Percentiles rank a stretch among this genome's conserved stretches.
Conservation (phyloP, 495 filamentous ascomycete genomes). For the Penicillium crystallinum region DNA sequence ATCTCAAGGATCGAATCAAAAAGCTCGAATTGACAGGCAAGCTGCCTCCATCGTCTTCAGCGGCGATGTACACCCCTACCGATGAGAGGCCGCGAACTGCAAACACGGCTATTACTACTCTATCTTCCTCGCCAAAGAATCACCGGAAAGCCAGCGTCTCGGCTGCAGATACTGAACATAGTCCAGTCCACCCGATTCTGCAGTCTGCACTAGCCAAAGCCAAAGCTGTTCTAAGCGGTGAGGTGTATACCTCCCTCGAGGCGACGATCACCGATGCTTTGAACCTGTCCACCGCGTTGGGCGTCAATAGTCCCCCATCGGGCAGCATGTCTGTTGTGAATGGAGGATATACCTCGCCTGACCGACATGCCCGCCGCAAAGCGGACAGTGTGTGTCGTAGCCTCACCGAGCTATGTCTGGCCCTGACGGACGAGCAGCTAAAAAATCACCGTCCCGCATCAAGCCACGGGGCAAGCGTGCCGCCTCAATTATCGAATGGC, state of each 20-base stretch:
- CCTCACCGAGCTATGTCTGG: conserved; percentile 86
- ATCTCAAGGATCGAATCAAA: conserved; percentile 88
- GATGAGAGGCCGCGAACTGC: conserved; percentile 85
- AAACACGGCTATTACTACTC: conserved; percentile 86
- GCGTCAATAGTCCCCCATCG: conserved; percentile 60
- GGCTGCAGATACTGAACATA: conserved; percentile 40
- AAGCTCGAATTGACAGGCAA: conserved; percentile 90
- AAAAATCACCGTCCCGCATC: conserved; percentile 22
- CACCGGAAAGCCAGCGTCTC: conserved; percentile 50
- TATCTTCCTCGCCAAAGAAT: conserved; percentile 80
- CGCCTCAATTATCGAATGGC: conserved; percentile 26
- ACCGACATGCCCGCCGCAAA: conserved; percentile 81
- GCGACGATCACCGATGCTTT: conserved; percentile 77
- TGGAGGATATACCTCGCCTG: conserved; percentile 49
- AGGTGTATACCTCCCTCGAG: conserved; percentile 77
- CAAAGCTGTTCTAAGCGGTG: conserved; percentile 57
- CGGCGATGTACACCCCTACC: conserved; percentile 67
- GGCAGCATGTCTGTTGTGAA: conserved; percentile 54
- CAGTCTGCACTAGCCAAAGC: conserved; percentile 75
- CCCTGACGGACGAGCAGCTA: conserved; percentile 55
- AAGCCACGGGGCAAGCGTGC: conserved; percentile 22
- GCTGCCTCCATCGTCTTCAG: conserved; percentile 71
- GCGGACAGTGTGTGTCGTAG: conserved; percentile 89
- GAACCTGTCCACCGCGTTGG: conserved; percentile 67
- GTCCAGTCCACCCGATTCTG: conserved; percentile 67